phyloP scores from a whole-genome alignment of 2,329 filamentous ascomycete genomes.

The Pyrenophora seminiperda region DNA sequence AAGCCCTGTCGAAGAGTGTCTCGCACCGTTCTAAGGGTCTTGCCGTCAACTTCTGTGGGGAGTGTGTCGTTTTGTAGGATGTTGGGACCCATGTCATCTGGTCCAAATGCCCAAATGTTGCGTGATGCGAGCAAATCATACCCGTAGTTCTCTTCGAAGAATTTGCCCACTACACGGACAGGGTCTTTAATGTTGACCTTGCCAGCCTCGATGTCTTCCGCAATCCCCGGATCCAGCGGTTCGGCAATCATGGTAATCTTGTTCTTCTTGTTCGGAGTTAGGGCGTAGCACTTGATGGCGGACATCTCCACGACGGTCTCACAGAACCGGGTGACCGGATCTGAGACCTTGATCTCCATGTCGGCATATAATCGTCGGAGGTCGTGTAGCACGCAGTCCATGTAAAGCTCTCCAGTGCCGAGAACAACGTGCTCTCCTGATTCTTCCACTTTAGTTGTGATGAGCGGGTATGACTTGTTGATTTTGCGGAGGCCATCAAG shows the following conservation, averaged over 20 bases:
- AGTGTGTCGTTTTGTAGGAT: constrained; percentile 96
- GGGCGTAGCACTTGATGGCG: constrained; percentile 95
- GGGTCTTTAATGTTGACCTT: constrained; percentile 91
- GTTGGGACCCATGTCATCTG: constrained; percentile 92
- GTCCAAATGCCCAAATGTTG: constrained; percentile 98
- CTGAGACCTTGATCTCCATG: constrained; percentile 99
- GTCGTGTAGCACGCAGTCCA: constrained; percentile 98
- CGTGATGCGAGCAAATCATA: constrained; percentile 94
- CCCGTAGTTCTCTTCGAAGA: constrained; percentile 95
- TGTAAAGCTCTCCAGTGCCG: constrained; percentile 97
- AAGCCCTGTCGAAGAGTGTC: constrained; percentile 96
- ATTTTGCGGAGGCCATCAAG: constrained; percentile 93
- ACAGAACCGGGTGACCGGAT: constrained; percentile 95
- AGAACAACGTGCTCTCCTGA: constrained; percentile 95
- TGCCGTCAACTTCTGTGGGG: constrained; percentile 92
- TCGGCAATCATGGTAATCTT: constrained; percentile 99
- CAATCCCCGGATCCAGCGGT: constrained; percentile 91
- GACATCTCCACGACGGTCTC: constrained; percentile 98
- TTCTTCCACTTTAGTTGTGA: constrained; percentile 96
- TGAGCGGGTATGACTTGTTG: constrained; percentile 96
- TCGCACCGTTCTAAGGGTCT: constrained; percentile 80
- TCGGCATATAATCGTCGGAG: constrained; percentile 91
- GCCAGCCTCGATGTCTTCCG: constrained; percentile 90
- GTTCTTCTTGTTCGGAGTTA: constrained; percentile 99
- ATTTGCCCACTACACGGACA: constrained; percentile 89